Percentiles rank a stretch among this genome's conserved stretches.
Evolutionary conservation across 2,329 filamentous ascomycete genomes (phyloP).

Genomic region (Trichophyton benhamiae): DNA sequence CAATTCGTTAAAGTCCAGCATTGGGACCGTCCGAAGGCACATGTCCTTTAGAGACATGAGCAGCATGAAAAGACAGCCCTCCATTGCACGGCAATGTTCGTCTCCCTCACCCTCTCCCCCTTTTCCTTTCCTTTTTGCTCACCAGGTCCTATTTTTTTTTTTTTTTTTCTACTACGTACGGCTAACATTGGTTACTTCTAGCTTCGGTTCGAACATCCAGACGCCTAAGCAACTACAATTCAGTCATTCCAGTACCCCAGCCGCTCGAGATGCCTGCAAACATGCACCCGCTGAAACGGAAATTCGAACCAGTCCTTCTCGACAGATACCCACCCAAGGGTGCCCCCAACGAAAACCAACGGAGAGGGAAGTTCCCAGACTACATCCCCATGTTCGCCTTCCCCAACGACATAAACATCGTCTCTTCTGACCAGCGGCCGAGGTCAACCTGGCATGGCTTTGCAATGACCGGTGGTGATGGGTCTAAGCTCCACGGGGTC

Average conservation of each 20-base stretch:
- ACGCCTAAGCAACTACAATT: constrained; percentile 93
- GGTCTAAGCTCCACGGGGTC: constrained; percentile 82
- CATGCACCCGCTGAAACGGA: constrained; percentile 88
- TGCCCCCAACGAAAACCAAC: constrained; percentile 64
- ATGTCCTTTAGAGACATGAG: constrained; percentile 93
- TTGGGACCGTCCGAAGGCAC: constrained; percentile 79
- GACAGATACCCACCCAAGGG: constrained; percentile 83
- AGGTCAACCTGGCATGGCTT: constrained; percentile 98
- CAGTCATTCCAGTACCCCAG: constrained; percentile 86
- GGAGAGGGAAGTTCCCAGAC: constrained; percentile 80
- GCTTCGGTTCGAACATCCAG: constrained; percentile 68
- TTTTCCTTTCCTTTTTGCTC: too few relatives aligned
- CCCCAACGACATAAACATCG: constrained; percentile 92
- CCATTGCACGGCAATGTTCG: constrained; percentile 61
- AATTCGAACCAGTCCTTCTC: constrained; percentile 90
- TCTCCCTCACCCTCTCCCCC: neutral
- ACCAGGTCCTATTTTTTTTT: neutral
- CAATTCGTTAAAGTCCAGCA: constrained; percentile 45
- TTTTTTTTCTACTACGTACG: constrained; percentile 5
- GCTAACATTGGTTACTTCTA: constrained; percentile 20
- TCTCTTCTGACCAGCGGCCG: constrained; percentile 86
- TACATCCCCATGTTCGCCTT: constrained; percentile 99
- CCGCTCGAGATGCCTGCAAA: constrained; percentile 78
- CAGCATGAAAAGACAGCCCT: constrained; percentile 78
- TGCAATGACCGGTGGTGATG: constrained; percentile 90